phyloP scores from a whole-genome alignment of 805 yeast species.

The Candida sanyiensis region DNA sequence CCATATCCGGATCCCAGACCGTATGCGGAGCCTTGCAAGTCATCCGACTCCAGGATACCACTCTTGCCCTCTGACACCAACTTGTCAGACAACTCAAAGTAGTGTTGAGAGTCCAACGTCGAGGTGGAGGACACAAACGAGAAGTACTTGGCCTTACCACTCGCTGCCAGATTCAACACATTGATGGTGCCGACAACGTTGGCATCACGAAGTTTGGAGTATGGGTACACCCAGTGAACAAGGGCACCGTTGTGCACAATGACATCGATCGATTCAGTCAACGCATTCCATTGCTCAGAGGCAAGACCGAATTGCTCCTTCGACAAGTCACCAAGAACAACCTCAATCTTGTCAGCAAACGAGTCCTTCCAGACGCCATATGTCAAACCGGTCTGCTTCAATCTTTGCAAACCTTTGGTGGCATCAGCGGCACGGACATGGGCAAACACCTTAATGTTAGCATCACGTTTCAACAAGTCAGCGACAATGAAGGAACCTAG shows the following conservation, averaged over 20 bases:
- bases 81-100: slow-evolving; percentile 68
- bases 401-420: slow-evolving; percentile 68
- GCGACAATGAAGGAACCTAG: slow-evolving; percentile 83
- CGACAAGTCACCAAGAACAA: slow-evolving; percentile 80
- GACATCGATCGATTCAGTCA: slow-evolving; percentile 63
- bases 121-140: slow-evolving; percentile 96
- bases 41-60: slow-evolving; percentile 82
- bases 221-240: slow-evolving; percentile 98
- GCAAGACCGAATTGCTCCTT: slow-evolving; percentile 64
- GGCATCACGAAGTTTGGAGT: slow-evolving; percentile 82
- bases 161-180: slow-evolving; percentile 64
- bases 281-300: slow-evolving; percentile 48
- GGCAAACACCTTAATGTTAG: slow-evolving; percentile 60
- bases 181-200: slow-evolving; percentile 86
- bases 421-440: slow-evolving; percentile 84
- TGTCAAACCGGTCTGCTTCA: slow-evolving; percentile 66
- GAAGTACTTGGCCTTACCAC: slow-evolving; percentile 80
- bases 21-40: slow-evolving; percentile 68
- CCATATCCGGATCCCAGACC: slow-evolving; percentile 95
- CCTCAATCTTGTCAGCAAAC: slow-evolving; percentile 53
- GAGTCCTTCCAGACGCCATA: slow-evolving; percentile 61
- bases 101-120: slow-evolving; percentile 79
- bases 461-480: slow-evolving; percentile 60
- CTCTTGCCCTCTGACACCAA: slow-evolving; percentile 53
- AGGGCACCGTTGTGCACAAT: slow-evolving; percentile 95